phyloP scores from a whole-genome alignment of 2,329 filamentous ascomycete species.

The Emericellopsis atlantica region DNA sequence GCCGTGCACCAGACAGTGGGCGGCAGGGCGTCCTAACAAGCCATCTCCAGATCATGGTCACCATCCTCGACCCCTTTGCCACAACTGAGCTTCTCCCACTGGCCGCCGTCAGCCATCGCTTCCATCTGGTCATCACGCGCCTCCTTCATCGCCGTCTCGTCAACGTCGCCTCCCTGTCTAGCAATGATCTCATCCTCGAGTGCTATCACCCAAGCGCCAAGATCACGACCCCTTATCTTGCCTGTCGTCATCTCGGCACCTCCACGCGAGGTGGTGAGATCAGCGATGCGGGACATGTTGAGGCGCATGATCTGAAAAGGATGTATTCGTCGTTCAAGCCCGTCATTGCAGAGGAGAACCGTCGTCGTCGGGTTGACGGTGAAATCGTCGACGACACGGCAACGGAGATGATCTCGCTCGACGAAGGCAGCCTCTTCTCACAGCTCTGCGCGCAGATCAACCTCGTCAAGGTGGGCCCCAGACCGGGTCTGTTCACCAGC shows the following conservation, averaged over 20 bases:
- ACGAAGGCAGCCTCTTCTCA: constrained; percentile 59
- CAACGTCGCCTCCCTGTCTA: constrained; percentile 10
- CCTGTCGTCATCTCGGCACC: constrained; percentile 55
- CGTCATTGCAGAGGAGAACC: constrained; percentile 39
- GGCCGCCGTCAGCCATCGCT: constrained; percentile 45
- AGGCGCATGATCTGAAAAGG: constrained; percentile 28
- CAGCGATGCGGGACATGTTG: constrained; percentile 3
- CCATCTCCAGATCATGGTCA: constrained; percentile 32
- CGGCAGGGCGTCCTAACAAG: not conserved
- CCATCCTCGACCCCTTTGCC: constrained; percentile 32
- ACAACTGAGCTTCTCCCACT: constrained; percentile 42
- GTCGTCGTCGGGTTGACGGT: constrained; percentile 10
- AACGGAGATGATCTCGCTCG: constrained; percentile 49
- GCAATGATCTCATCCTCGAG: constrained; percentile 58
- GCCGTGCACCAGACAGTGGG: not conserved
- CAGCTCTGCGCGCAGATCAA: constrained; percentile 60
- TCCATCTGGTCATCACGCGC: constrained; percentile 49
- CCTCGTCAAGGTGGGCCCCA: constrained; percentile 52
- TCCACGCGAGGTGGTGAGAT: constrained; percentile 8
- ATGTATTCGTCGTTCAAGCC: constrained; percentile 64
- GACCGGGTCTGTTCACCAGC: constrained; percentile 47
- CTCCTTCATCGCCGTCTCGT: constrained; percentile 54
- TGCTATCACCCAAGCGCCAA: constrained; percentile 64
- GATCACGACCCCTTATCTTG: constrained; percentile 53
- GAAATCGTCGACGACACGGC: constrained; percentile 29